A percentile compares a stretch with the other conserved stretches of the same genome.
phyloP scores from a whole-genome alignment of 78 protist genomes.

The slime mould (Dictyostelium discoideum) region DNA sequence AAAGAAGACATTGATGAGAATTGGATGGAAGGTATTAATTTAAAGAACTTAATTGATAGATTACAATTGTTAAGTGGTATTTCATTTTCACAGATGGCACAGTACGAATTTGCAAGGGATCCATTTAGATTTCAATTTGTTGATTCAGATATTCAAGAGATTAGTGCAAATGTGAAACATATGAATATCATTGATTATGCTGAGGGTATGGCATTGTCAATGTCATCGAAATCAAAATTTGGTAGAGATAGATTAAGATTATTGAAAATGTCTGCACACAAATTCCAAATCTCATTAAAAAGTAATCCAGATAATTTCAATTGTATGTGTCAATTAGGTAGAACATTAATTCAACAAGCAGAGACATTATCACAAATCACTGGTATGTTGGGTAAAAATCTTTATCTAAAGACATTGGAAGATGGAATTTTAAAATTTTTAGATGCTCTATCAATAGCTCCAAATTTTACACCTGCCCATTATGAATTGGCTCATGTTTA shows the following conservation, averaged over 20 bases:
- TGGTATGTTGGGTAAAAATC: slow-evolving; percentile 58
- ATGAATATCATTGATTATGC: slow-evolving; percentile 82
- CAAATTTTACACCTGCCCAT: slow-evolving; percentile 25
- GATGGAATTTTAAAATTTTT: slow-evolving; percentile 43
- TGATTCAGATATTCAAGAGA: slow-evolving; percentile 73
- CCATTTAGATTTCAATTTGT: slow-evolving; percentile 79
- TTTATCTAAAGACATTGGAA: slow-evolving; percentile 42
- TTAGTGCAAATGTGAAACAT: slow-evolving; percentile 70
- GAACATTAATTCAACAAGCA: slow-evolving; percentile 36
- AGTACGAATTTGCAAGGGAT: slow-evolving; percentile 38
- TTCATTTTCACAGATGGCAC: slow-evolving; percentile 50
- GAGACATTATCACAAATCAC: slow-evolving; percentile 2
- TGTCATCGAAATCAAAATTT: slow-evolving; percentile 51
- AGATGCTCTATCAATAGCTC: slow-evolving; percentile 32
- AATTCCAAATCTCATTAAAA: slow-evolving; percentile 63
- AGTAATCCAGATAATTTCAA: slow-evolving; percentile 69
- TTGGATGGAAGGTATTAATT: slow-evolving; percentile 70
- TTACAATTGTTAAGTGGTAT: slow-evolving; percentile 64
- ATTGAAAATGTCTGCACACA: slow-evolving; percentile 56
- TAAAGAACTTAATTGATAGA: slow-evolving; percentile 56
- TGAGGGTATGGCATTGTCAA: slow-evolving; percentile 79
- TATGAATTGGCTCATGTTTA: slow-evolving; percentile 57
- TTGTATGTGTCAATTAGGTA: slow-evolving; percentile 66
- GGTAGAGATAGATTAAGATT: slow-evolving; percentile 51
- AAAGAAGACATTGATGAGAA: slow-evolving; percentile 16